Evolutionary conservation across 768 basidiomycete genomes (phyloP).

Genomic region (Termitomyces sp.): DNA sequence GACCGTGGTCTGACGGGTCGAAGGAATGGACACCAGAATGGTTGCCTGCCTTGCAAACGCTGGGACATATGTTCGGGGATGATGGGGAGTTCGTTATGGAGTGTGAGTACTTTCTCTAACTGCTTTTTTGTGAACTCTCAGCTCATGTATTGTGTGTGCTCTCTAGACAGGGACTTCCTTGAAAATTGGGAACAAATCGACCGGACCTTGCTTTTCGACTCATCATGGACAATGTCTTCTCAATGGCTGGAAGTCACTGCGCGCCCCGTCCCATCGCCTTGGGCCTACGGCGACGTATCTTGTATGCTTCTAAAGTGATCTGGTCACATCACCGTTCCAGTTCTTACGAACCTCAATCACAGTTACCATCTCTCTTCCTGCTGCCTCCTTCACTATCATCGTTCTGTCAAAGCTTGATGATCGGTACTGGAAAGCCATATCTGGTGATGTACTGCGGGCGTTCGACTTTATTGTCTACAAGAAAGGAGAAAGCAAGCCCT

Average conservation of each 20-base stretch:
- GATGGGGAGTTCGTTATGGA: conserved; percentile 61
- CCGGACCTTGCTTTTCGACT: conserved; percentile 38
- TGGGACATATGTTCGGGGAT: conserved; percentile 48
- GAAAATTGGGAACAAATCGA: conserved; percentile 38
- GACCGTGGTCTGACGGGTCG: conserved; percentile 54
- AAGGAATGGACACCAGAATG: conserved; percentile 58
- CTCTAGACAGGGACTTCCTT: conserved; percentile 35
- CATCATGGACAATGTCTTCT: conserved; percentile 37
- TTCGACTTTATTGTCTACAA: conserved; percentile 39
- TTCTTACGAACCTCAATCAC: background rate
- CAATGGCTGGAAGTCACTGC: conserved; percentile 39
- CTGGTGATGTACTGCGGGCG: conserved; percentile 24
- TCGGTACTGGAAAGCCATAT: conserved; percentile 32
- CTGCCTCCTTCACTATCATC: conserved; percentile 30
- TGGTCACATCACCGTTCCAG: background rate
- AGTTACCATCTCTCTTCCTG: conserved; percentile 36
- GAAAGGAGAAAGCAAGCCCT: conserved; percentile 27
- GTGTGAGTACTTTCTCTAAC: conserved; percentile 26
- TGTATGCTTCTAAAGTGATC: conserved; percentile 22
- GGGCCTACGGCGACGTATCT: conserved; percentile 42
- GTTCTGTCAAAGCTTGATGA: conserved; percentile 37
- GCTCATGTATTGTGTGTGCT: background rate
- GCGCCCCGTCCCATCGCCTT: conserved; percentile 28
- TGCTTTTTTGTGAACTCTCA: background rate
- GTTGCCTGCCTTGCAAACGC: conserved; percentile 38